Conservation (phyloP, 345 rosid genomes). For the Euphorbia peplus region DNA sequence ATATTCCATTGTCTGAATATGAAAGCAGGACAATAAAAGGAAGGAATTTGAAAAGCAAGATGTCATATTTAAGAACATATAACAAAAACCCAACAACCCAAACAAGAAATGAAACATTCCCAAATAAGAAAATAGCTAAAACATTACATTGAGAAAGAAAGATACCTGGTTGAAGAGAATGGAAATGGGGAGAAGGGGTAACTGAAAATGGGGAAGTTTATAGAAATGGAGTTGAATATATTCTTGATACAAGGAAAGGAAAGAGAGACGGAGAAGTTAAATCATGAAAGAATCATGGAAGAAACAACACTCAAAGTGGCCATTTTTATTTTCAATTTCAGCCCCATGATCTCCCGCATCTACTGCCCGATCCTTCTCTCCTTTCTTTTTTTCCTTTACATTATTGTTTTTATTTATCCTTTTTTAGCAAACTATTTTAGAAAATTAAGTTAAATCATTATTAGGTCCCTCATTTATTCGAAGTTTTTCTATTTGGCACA, state of each 20-base stretch:
- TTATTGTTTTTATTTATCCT: not conserved
- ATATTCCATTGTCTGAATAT: not conserved
- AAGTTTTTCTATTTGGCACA: too few relatives aligned
- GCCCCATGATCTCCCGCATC: constrained; percentile 9
- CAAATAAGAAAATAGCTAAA: too few relatives aligned
- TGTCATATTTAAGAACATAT: too few relatives aligned
- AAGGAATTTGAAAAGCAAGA: not conserved
- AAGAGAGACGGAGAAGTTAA: not conserved
- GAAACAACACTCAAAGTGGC: not conserved
- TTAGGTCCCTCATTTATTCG: too few relatives aligned
- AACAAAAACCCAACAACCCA: too few relatives aligned
- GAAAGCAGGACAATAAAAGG: not conserved
- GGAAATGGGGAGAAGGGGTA: not conserved
- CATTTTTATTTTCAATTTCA: too few relatives aligned
- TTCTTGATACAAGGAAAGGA: too few relatives aligned
- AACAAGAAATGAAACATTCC: too few relatives aligned
- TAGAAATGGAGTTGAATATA: not conserved
- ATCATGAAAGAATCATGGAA: not conserved
- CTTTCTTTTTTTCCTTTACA: not conserved
- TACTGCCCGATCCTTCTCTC: not conserved
- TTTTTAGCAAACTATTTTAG: too few relatives aligned
- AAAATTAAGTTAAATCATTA: too few relatives aligned
- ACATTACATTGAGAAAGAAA: constrained; percentile 1
- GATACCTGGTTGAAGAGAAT: constrained; percentile 11
- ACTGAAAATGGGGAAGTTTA: too few relatives aligned